A percentile compares a stretch with the other conserved stretches of the same genome.
Evolutionary conservation across 495 filamentous ascomycete species (phyloP).

Genomic region (Podospora sp.): DNA sequence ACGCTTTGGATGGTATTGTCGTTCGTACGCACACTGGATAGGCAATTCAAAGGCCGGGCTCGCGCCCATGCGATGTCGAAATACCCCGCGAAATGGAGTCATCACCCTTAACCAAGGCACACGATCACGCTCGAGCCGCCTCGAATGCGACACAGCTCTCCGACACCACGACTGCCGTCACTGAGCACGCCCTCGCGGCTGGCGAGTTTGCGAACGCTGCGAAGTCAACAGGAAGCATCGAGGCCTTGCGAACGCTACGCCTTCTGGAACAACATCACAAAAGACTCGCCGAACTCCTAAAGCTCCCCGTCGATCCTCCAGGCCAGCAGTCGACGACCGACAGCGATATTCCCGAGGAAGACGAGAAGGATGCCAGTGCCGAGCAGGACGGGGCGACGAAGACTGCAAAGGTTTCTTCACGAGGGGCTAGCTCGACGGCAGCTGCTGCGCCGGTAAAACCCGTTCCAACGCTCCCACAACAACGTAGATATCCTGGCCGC

Average conservation of each 20-base stretch:
- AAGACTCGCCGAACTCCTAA: conserved; percentile 74
- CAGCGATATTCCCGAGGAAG: conserved; percentile 38
- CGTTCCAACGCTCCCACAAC: conserved; percentile 50
- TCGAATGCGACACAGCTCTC: conserved; percentile 70
- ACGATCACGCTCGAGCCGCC: conserved; percentile 86
- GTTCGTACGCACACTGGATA: not conserved
- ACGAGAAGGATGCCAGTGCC: conserved; percentile 42
- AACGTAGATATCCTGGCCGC: conserved; percentile 57
- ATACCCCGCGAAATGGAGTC: conserved; percentile 38
- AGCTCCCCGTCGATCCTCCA: conserved; percentile 65
- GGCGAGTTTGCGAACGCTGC: conserved; percentile 85
- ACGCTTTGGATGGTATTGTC: not conserved
- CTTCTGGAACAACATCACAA: conserved; percentile 87
- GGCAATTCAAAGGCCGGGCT: not conserved
- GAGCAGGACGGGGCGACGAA: conserved; percentile 20
- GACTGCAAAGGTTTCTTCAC: conserved; percentile 25
- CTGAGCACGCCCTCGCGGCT: conserved; percentile 86
- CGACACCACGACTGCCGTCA: conserved; percentile 76
- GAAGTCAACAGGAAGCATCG: conserved; percentile 70
- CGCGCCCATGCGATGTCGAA: conserved; percentile 7
- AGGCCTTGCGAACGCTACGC: conserved; percentile 81
- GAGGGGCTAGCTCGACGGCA: conserved; percentile 23
- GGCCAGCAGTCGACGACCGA: conserved; percentile 45
- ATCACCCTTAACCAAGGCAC: conserved; percentile 60
- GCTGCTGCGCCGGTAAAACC: conserved; percentile 39